Evolutionary conservation across 2,329 filamentous ascomycete genomes (phyloP).

Genomic region (Phoma sp.): DNA sequence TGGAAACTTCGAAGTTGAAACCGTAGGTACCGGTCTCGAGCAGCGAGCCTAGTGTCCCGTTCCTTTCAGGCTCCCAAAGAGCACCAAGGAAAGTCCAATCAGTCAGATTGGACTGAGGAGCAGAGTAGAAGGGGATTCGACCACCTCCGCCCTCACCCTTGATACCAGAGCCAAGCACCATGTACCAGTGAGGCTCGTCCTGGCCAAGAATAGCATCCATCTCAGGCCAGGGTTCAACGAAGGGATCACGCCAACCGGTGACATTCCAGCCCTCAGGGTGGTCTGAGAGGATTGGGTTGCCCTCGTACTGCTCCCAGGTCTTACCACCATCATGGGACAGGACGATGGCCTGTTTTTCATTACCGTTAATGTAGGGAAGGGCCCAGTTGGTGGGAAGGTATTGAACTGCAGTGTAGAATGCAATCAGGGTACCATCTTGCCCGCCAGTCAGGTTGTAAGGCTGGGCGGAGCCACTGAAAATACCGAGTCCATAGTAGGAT

Average conservation of each 20-base stretch:
- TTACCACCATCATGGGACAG: slow-evolving; percentile 55
- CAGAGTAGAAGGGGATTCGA: slow-evolving; percentile 57
- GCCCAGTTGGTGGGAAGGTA: slow-evolving; percentile 56
- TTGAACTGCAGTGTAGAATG: slow-evolving; percentile 58
- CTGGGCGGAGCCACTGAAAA: slow-evolving; percentile 61
- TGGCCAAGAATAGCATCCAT: slow-evolving; percentile 54
- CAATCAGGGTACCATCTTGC: slow-evolving; percentile 54
- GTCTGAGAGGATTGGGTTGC: slow-evolving; percentile 55
- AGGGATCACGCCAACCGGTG: slow-evolving; percentile 47
- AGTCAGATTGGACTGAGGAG: slow-evolving; percentile 54
- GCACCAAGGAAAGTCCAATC: slow-evolving; percentile 58
- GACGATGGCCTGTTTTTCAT: slow-evolving; percentile 57
- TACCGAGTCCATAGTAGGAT: slow-evolving; percentile 59
- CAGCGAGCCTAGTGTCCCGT: slow-evolving; percentile 52
- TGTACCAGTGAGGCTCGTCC: slow-evolving; percentile 55
- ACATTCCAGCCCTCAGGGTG: slow-evolving; percentile 56
- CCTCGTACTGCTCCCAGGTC: slow-evolving; percentile 57
- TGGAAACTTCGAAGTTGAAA: slow-evolving; percentile 59
- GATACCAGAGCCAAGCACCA: slow-evolving; percentile 57
- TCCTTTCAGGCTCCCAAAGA: slow-evolving; percentile 54
- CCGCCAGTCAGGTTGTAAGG: slow-evolving; percentile 58
- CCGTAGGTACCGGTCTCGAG: slow-evolving; percentile 56
- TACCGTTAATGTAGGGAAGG: slow-evolving; percentile 53
- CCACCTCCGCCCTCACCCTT: slow-evolving; percentile 56
- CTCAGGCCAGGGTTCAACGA: slow-evolving; percentile 49